Evolutionary conservation across 73 alveolate genomes (phyloP), one percentile per base, ranked within the genome.

Genomic region (Loxodes magnus): DNA sequence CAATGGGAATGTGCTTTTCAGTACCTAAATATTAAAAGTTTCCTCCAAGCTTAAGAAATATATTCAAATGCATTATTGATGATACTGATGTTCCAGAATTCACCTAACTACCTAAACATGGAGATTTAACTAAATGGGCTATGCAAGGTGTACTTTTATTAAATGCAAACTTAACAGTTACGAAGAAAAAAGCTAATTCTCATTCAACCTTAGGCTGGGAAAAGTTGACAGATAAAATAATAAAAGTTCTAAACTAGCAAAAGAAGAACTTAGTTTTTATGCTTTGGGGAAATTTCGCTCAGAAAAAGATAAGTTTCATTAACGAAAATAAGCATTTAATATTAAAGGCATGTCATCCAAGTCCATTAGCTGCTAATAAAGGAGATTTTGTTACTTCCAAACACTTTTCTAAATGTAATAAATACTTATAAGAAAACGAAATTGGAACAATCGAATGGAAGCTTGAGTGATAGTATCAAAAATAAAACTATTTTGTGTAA

Each of bases 181-280:
- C 67, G 56, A 77, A 79, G 25, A 84, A 85, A 63, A 55, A 59
- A 56, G 52, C 94, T 14, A 87, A 73, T 41, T 74, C 95, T 30
- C 98, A 91, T 71, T 81, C 77, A 43, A 83, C 71, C 60, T 74
- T 71, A 44, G 95, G 97, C 4, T 87, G 98, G 98, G 86, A 75
- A 36, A 58, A 61, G 43, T 82, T 91, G 52, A 87, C 97, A 15
- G 91, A 87, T 36, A 76, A 56, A 17, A 96, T 87, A 12, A 83
- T 91, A 56, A 69, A 71, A 24, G 79, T 66, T 35, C 74, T 91
- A 64, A 78, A 77, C 64, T 15, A 44, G 19, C 79, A 77, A 61
- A 77, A 55, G 30, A 63, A 70, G 35, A 78, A 71, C 25, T 83
- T 91, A 26, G 94, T 91, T 43, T 91, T 91, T 71, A 64, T 91